Percentiles rank a stretch among this genome's conserved stretches.
phyloP scores from a whole-genome alignment of 305 asterid species.

The Solanum hybrid region DNA sequence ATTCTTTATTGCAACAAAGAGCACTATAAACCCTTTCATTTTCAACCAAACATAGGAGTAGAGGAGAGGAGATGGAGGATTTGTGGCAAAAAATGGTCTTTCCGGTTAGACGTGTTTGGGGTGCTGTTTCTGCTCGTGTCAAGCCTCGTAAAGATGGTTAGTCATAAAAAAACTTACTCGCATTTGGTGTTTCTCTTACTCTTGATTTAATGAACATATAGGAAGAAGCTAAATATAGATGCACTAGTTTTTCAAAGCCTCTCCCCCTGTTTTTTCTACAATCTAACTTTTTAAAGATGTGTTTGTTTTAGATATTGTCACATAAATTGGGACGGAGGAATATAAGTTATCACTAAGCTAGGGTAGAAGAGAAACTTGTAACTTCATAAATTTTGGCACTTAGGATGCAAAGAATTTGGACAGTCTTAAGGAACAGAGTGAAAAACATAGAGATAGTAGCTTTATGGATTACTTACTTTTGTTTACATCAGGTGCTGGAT shows the following conservation, averaged over 20 bases:
- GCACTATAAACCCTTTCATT: not conserved
- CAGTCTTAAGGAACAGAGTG: not conserved
- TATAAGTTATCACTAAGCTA: not conserved
- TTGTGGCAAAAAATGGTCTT: slow-evolving; percentile 72
- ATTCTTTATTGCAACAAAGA: not conserved
- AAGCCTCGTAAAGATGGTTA: slow-evolving; percentile 70
- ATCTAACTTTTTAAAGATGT: not conserved
- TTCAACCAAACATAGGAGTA: not conserved
- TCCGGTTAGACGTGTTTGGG: slow-evolving; percentile 77
- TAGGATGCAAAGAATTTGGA: not conserved
- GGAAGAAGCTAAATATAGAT: not conserved
- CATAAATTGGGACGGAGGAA: not conserved
- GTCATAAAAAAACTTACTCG: not conserved
- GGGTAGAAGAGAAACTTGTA: not conserved
- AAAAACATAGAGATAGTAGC: not conserved
- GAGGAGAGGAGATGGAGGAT: slow-evolving; percentile 48
- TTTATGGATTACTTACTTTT: not conserved
- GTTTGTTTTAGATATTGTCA: not conserved
- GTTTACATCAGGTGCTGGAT: slow-evolving; percentile 43
- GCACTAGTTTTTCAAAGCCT: not conserved
- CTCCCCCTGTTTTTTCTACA: not conserved
- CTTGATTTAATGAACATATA: not conserved
- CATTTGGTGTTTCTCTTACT: not conserved
- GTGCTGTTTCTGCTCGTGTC: slow-evolving; percentile 52
- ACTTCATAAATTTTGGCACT: not conserved